Evolutionary conservation across 257 asterid genomes (phyloP).

Genomic region (Nicotiana attenuata): DNA sequence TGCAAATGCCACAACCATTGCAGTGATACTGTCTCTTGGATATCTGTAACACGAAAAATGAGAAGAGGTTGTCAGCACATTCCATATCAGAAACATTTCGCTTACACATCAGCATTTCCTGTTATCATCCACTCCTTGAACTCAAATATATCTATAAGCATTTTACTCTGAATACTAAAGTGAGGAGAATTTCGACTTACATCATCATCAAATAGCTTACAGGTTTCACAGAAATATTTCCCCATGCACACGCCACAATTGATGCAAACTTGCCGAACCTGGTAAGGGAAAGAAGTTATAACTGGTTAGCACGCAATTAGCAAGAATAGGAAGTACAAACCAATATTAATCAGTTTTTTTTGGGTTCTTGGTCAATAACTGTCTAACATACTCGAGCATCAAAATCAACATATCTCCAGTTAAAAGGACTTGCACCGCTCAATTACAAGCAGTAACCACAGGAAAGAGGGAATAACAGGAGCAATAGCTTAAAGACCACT

Average conservation of each 20-base stretch:
- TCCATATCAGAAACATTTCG: background rate
- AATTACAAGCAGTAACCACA: background rate
- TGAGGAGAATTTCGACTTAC: constrained; percentile 34
- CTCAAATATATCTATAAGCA: background rate
- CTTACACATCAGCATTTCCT: background rate
- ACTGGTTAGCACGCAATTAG: background rate
- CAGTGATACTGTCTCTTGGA: constrained; percentile 81
- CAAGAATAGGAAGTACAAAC: background rate
- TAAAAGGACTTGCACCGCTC: background rate
- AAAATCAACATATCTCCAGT: background rate
- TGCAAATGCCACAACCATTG: constrained; percentile 84
- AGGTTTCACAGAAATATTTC: constrained; percentile 61
- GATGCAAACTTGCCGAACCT: constrained; percentile 71
- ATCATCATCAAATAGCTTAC: constrained; percentile 89
- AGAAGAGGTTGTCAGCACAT: background rate
- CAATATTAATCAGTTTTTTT: background rate
- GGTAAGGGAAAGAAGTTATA: constrained; percentile 9
- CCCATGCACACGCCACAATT: constrained; percentile 89
- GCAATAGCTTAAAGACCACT: constrained; percentile 8
- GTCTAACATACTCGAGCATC: background rate
- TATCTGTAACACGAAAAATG: constrained; percentile 38
- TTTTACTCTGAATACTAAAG: background rate
- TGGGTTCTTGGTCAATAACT: background rate
- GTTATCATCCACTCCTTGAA: background rate
- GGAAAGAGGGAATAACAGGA: background rate